Evolutionary conservation across 2,329 filamentous ascomycete genomes (phyloP).

Genomic region (Venturia carpophila): DNA sequence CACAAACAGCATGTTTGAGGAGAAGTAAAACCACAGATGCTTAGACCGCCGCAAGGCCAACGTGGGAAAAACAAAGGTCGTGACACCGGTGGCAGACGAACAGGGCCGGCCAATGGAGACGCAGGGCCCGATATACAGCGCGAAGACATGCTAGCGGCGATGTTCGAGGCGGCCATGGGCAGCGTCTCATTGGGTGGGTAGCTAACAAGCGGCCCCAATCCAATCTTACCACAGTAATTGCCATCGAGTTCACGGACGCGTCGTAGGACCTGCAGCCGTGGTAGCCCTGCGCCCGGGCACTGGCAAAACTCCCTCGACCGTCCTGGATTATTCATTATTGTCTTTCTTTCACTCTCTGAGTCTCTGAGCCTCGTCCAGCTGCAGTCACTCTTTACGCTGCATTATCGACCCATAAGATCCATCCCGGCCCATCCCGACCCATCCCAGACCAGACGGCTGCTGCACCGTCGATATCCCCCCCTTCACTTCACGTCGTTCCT

Average conservation of each 20-base stretch:
- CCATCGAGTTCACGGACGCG: background rate
- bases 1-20: conserved; percentile 7
- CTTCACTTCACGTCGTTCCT: background rate
- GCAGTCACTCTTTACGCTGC: conserved; percentile 13
- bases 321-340: too few species aligned
- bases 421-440: too few species aligned
- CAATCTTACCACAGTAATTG: conserved; percentile 8
- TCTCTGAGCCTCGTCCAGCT: too few species aligned
- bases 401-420: too few species aligned
- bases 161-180: background rate
- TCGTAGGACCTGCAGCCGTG: background rate
- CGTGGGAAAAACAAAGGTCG: background rate
- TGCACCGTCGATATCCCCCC: background rate
- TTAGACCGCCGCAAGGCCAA: background rate
- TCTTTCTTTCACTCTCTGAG: background rate
- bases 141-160: background rate
- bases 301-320: background rate
- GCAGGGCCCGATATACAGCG: background rate
- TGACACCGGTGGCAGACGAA: background rate
- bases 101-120: background rate
- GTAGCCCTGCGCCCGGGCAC: background rate
- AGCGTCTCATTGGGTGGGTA: background rate
- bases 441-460: background rate
- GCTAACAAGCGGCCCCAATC: background rate
- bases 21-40: conserved; percentile 1